These are phyloP conservation scores for Globomyces pollinis-pini DNA, from an alignment of 192 early-diverging fungal species.

Conservation along the genomic window DNA sequence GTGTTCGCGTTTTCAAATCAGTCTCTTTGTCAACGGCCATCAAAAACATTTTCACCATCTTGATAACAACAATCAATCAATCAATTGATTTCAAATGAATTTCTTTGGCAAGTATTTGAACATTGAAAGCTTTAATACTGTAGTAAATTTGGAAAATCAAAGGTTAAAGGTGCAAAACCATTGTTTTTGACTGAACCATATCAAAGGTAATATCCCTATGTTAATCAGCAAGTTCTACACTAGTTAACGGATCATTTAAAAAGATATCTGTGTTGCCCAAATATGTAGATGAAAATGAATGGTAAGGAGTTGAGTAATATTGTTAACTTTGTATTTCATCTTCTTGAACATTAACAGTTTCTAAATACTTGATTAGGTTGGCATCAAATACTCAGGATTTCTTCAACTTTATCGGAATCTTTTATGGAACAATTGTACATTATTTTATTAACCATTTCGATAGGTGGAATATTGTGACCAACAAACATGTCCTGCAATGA, in stretches of 20 bases:
- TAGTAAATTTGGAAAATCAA: constrained; percentile 22
- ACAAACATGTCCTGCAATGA: constrained; percentile 71
- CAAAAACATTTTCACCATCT: no score
- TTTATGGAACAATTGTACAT: constrained; percentile 79
- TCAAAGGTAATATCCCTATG: no score
- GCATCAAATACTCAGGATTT: constrained; percentile 75
- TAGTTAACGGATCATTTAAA: constrained; percentile 89
- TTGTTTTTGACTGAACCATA: constrained; percentile 25
- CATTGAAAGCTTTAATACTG: no score
- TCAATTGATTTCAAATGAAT: constrained; percentile 16
- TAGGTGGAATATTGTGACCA: constrained; percentile 88
- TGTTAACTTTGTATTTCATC: no score
- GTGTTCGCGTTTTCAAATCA: no score
- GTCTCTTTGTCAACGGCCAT: no score
- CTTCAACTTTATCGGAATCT: constrained; percentile 84
- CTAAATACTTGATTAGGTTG: not conserved
- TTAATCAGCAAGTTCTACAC: no score
- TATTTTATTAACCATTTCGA: no score
- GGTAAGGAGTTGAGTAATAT: no score
- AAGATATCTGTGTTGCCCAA: constrained; percentile 83
- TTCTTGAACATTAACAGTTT: not conserved
- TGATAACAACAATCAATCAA: no score
- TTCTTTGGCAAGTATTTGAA: constrained; percentile 21
- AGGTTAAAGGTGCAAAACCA: constrained; percentile 14
- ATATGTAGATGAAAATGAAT: constrained; percentile 90